Evolutionary conservation across 2,329 filamentous ascomycete species (phyloP).

Genomic region (Tolypocladium tropicale): DNA sequence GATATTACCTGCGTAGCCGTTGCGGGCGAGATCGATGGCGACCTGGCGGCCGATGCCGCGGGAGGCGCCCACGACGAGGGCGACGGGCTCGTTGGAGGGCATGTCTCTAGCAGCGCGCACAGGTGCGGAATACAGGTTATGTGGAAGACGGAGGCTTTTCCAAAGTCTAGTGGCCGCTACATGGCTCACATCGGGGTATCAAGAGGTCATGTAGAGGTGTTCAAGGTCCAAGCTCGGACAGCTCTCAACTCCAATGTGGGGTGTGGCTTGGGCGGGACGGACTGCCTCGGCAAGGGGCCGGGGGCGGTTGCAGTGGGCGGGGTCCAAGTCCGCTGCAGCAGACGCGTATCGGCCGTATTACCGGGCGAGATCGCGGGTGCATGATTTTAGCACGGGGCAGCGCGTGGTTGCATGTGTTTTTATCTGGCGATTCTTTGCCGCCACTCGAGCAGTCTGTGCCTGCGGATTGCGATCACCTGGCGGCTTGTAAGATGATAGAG

Average conservation of each 20-base stretch:
- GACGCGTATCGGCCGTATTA: no score
- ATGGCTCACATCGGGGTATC: not conserved
- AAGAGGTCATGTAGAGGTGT: not conserved
- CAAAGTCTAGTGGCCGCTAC: not conserved
- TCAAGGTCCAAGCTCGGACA: not conserved
- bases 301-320: not conserved
- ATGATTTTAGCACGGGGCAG: no score
- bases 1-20: slow-evolving; percentile 55
- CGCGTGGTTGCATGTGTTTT: no score
- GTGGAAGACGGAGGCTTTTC: no score
- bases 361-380: no score
- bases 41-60: slow-evolving; percentile 74
- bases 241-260: not conserved
- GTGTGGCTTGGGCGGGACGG: not conserved
- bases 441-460: no score
- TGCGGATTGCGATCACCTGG: no score
- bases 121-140: not conserved
- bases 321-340: no score
- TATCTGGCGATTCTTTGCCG: no score
- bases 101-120: not conserved
- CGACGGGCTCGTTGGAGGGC: slow-evolving; percentile 37
- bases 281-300: not conserved
- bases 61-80: slow-evolving; percentile 65
- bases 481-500: no score
- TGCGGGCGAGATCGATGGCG: slow-evolving; percentile 63